phyloP scores from a whole-genome alignment of 2,329 filamentous ascomycete species.

The Xylaria multiplex region DNA sequence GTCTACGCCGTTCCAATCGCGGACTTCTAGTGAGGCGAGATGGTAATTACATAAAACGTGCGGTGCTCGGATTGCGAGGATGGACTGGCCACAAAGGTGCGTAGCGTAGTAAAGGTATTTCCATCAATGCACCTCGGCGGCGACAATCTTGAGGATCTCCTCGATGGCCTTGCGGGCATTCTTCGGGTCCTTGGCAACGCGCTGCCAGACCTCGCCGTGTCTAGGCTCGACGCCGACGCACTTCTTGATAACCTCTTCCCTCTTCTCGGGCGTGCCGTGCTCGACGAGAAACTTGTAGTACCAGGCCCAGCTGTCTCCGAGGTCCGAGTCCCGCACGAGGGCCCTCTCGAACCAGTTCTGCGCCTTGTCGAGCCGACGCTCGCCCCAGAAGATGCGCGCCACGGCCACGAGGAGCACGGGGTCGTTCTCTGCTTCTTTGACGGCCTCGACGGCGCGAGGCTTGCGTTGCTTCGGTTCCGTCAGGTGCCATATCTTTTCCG shows the following conservation, averaged over 20 bases:
- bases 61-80: too few relatives aligned
- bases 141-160: conserved; percentile 84
- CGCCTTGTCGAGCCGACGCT: conserved; percentile 91
- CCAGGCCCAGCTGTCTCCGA: conserved; percentile 97
- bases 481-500: conserved; percentile 94
- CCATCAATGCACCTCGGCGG: conserved; percentile 50
- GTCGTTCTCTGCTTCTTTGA: conserved; percentile 96
- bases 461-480: conserved; percentile 93
- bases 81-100: too few relatives aligned
- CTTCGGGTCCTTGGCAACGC: conserved; percentile 82
- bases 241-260: conserved; percentile 82
- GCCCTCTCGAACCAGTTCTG: conserved; percentile 98
- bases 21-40: not conserved
- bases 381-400: conserved; percentile 94
- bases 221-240: conserved; percentile 85
- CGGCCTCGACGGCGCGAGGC: conserved; percentile 88
- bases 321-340: conserved; percentile 84
- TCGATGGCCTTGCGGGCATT: conserved; percentile 80
- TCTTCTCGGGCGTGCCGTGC: conserved; percentile 95
- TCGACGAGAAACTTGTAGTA: conserved; percentile 93
- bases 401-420: conserved; percentile 89
- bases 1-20: not conserved
- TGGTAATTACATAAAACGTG: too few relatives aligned
- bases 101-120: too few relatives aligned
- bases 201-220: conserved; percentile 93